phyloP scores from a whole-genome alignment of 306 rosid species.

The Crotalaria pallida region DNA sequence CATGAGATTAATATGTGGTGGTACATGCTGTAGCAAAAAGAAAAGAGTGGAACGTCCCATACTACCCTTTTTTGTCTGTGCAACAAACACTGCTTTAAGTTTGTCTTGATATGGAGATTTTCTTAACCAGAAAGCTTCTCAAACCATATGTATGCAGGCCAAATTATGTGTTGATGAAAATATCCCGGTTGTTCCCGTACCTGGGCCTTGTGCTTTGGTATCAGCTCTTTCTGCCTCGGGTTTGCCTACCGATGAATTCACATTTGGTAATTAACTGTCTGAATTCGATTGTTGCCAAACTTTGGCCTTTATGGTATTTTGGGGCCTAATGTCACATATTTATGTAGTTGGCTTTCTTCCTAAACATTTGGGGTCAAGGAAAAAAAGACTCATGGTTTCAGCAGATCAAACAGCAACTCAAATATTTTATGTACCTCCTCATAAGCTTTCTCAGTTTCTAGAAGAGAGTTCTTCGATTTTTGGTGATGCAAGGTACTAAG shows the following conservation, averaged over 20 bases:
- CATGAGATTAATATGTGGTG: no score
- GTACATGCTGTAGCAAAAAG: no score
- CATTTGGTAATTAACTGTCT: conserved; percentile 56
- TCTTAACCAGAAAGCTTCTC: neutral
- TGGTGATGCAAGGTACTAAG: conserved; percentile 61
- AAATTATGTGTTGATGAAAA: conserved; percentile 68
- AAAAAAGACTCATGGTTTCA: conserved; percentile 65
- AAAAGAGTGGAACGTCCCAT: no score
- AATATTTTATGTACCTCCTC: conserved; percentile 92
- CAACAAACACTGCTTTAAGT: neutral
- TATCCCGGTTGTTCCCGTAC: conserved; percentile 77
- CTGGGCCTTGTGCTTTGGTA: conserved; percentile 88
- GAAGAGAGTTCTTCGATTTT: conserved; percentile 65
- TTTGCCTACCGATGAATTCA: conserved; percentile 67
- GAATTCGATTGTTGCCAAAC: neutral
- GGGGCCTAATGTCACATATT: conserved; percentile 9
- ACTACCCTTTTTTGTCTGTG: no score
- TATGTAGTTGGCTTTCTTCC: conserved; percentile 83
- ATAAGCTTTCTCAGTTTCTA: conserved; percentile 75
- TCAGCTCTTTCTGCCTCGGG: conserved; percentile 94
- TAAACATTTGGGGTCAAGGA: conserved; percentile 68
- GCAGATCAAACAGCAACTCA: conserved; percentile 73
- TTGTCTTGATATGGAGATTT: neutral
- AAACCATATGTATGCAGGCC: conserved; percentile 51
- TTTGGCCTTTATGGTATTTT: neutral